phyloP scores from a whole-genome alignment of 495 filamentous ascomycete species.

The Penicillium chermesinum region DNA sequence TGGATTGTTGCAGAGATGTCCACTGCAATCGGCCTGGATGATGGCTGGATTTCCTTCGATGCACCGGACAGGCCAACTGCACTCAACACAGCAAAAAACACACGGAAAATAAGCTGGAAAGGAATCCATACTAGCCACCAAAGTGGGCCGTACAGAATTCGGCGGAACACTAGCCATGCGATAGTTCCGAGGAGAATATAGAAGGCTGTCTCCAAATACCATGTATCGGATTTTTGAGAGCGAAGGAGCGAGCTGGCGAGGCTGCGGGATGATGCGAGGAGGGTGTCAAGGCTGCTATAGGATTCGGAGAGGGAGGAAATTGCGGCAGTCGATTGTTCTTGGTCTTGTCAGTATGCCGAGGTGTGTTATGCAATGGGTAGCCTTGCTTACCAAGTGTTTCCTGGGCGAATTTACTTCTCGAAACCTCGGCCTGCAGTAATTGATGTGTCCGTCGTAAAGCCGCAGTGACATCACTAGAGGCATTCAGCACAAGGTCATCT shows the following conservation, averaged over 20 bases:
- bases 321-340: conserved; percentile 69
- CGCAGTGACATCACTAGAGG: conserved; percentile 77
- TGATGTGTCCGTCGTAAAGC: conserved; percentile 80
- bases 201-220: conserved; percentile 88
- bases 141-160: conserved; percentile 80
- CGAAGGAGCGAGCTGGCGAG: conserved; percentile 74
- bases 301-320: conserved; percentile 71
- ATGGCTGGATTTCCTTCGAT: conserved; percentile 22
- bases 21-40: conserved; percentile 8
- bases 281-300: conserved; percentile 70
- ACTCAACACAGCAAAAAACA: conserved; percentile 41
- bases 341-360: conserved; percentile 6
- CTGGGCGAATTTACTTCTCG: conserved; percentile 78
- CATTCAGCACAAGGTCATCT: conserved; percentile 62
- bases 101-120: conserved; percentile 53
- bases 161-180: conserved; percentile 76
- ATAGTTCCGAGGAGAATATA: conserved; percentile 74
- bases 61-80: conserved; percentile 33
- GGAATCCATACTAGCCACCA: conserved; percentile 87
- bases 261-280: conserved; percentile 66
- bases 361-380: background rate
- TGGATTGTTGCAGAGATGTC: conserved; percentile 14
- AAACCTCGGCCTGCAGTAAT: conserved; percentile 75
- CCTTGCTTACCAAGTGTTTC: conserved; percentile 60
- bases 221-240: conserved; percentile 90